A percentile compares a stretch with the other conserved stretches of the same genome.
These are phyloP conservation scores for Vicia villosa DNA, from an alignment of 306 rosid genomes.

Conservation along the genomic window DNA sequence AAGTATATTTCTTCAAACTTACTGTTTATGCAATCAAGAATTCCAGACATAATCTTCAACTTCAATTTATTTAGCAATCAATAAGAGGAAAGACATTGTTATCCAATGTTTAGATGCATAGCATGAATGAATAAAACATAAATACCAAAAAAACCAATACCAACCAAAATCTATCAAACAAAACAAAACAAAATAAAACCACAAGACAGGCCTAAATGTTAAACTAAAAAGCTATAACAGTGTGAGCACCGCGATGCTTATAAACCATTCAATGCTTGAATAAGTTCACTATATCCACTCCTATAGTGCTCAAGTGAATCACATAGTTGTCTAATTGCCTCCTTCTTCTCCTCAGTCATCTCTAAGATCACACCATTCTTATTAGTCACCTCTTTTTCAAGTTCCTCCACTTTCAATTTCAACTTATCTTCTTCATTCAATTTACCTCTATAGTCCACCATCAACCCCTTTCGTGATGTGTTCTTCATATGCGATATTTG, in stretches of 20 bases:
- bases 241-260: slow-evolving; percentile 38
- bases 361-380: slow-evolving; percentile 56
- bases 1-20: too few relatives aligned
- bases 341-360: slow-evolving; percentile 76
- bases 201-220: background rate
- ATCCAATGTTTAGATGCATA: background rate
- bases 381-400: too few relatives aligned
- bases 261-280: slow-evolving; percentile 51
- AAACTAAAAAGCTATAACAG: slow-evolving; percentile 46
- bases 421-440: slow-evolving; percentile 38
- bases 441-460: background rate
- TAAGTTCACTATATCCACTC: slow-evolving; percentile 72
- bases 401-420: too few relatives aligned
- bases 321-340: slow-evolving; percentile 83
- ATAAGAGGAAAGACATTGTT: background rate
- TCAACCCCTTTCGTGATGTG: too few relatives aligned
- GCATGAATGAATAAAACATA: background rate
- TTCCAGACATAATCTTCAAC: too few relatives aligned
- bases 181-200: background rate
- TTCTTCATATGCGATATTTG: slow-evolving; percentile 49
- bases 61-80: too few relatives aligned
- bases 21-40: too few relatives aligned
- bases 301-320: slow-evolving; percentile 72
- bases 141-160: slow-evolving; percentile 12
- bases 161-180: too few relatives aligned